These are phyloP conservation scores for Salvia miltiorrhiza DNA, from an alignment of 257 asterid genomes.

Conservation along the genomic window DNA sequence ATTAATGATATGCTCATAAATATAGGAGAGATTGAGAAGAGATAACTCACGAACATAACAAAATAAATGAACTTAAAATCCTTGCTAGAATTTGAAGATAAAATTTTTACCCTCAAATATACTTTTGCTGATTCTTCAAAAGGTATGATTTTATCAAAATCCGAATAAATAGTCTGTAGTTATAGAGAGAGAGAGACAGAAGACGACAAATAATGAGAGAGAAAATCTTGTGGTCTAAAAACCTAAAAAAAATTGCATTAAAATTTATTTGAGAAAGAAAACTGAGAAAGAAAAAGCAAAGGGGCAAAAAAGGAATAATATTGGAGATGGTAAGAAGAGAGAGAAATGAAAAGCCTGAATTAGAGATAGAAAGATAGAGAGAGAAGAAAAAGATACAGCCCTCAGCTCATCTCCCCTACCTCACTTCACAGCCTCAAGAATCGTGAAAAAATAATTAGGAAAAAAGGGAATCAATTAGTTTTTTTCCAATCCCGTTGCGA, in stretches of 20 bases:
- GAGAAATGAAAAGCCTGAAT: slow-evolving; percentile 39
- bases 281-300: neutral
- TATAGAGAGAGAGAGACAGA: no score
- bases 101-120: neutral
- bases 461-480: neutral
- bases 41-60: neutral
- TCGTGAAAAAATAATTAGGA: neutral
- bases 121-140: neutral
- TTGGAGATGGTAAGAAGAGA: slow-evolving; percentile 12
- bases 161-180: no score
- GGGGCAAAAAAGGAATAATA: slow-evolving; percentile 21
- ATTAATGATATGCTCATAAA: neutral
- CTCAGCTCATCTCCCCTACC: slow-evolving; percentile 13
- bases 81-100: neutral
- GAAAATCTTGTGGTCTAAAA: slow-evolving; percentile 21
- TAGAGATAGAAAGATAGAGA: slow-evolving; percentile 45
- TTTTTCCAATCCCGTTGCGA: neutral
- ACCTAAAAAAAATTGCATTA: neutral
- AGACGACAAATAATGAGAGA: neutral
- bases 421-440: slow-evolving; percentile 28
- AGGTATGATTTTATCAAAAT: neutral
- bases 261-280: neutral
- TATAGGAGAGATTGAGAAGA: no score
- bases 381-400: slow-evolving; percentile 20
- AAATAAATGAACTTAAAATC: neutral